A percentile compares a stretch with the other conserved stretches of the same genome.
These are phyloP conservation scores for Nakazawaea anatomiae DNA, from an alignment of 805 yeast genomes.

Conservation along the genomic window DNA sequence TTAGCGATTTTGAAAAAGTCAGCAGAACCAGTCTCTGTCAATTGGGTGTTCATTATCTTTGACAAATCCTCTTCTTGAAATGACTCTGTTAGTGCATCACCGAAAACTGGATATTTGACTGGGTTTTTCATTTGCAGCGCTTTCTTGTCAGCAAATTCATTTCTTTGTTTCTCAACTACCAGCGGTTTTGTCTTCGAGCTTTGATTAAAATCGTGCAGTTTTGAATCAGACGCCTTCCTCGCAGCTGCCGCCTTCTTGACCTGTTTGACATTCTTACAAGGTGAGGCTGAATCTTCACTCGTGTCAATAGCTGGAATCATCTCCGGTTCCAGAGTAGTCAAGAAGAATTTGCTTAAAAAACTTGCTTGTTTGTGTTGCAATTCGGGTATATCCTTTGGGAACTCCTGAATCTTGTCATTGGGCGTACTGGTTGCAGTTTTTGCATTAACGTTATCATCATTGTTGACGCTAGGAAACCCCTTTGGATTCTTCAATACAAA, in stretches of 20 bases:
- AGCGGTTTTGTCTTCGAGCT: neutral
- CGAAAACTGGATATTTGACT: neutral
- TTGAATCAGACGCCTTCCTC: neutral
- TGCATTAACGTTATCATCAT: neutral
- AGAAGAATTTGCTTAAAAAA: neutral
- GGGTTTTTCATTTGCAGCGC: neutral
- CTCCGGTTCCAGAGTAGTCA: neutral
- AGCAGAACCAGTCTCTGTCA: neutral
- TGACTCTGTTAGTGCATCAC: neutral
- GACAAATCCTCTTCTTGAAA: neutral
- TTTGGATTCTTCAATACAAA: neutral
- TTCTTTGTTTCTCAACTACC: neutral
- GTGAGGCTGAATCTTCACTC: neutral
- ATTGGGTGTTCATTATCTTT: neutral
- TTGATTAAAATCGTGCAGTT: neutral
- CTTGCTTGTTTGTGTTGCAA: neutral
- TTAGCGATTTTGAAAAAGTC: constrained; percentile 16
- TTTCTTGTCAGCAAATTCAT: neutral
- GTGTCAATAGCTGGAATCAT: neutral
- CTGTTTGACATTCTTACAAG: constrained; percentile 5
- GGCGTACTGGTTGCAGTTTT: constrained; percentile 3
- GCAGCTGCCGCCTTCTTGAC: neutral
- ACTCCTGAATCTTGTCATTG: neutral
- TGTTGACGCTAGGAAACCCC: neutral
- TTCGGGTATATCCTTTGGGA: neutral